Evolutionary conservation across 2,329 filamentous ascomycete species (phyloP).

Genomic region (Diaporthe capsici): DNA sequence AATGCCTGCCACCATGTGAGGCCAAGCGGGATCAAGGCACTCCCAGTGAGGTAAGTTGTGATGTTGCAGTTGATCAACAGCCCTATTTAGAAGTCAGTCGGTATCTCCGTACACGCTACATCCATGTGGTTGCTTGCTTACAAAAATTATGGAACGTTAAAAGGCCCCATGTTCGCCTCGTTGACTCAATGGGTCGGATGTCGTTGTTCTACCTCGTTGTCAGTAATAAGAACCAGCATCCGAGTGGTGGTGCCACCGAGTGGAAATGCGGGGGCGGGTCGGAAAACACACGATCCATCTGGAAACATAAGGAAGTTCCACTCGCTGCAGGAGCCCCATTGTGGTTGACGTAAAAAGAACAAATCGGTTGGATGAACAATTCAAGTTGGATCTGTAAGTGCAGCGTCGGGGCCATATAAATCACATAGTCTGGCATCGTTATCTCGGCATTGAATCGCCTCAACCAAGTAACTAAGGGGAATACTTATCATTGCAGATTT

Average conservation of each 20-base stretch:
- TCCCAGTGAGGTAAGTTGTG: slow-evolving; percentile 57
- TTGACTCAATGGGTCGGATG: slow-evolving; percentile 61
- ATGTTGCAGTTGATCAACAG: slow-evolving; percentile 63
- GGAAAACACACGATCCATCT: slow-evolving; percentile 8
- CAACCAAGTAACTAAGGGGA: neutral
- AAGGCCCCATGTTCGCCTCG: slow-evolving; percentile 58
- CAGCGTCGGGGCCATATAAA: neutral
- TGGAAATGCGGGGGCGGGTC: neutral
- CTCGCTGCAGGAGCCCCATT: neutral
- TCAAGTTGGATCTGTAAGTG: neutral
- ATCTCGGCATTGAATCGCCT: neutral
- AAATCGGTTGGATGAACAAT: neutral
- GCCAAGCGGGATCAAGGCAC: slow-evolving; percentile 57
- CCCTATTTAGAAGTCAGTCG: slow-evolving; percentile 44
- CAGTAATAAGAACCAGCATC: neutral
- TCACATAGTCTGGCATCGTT: neutral
- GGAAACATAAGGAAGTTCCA: slow-evolving; percentile 1
- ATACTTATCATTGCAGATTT: neutral
- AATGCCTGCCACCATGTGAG: slow-evolving; percentile 60
- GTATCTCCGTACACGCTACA: neutral
- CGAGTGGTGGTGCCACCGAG: neutral
- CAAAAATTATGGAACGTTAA: slow-evolving; percentile 60
- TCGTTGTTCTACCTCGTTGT: slow-evolving; percentile 59
- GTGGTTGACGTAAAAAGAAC: neutral
- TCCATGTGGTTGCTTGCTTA: neutral